Evolutionary conservation across 2,329 filamentous ascomycete genomes (phyloP), one percentile per base, ranked within the genome.

Genomic region (Monosporascus ibericus): DNA sequence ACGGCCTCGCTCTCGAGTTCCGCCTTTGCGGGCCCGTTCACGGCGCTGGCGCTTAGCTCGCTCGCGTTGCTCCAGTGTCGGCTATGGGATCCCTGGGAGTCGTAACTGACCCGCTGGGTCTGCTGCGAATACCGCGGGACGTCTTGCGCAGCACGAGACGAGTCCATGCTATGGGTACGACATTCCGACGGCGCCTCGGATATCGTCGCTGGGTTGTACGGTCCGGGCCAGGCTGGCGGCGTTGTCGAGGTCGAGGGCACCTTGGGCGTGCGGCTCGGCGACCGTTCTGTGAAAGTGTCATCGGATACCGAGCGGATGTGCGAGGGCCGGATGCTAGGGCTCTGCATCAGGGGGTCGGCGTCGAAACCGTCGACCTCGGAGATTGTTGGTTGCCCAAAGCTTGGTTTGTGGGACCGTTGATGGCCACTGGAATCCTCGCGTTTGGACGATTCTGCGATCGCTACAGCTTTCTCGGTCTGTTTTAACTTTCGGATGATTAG

Each of bases 401-500:
- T 65, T 22, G 67, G 67, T 56, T 71, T 72, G 11, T 66, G 64
- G 15, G 70, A 65, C 6, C 64, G 67, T 9, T 65, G 56, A 11
- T 67, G 61, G 20, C 62, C 62, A 52, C 61, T 62, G 11, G 65
- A 66, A 11, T 68, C 67, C 17, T 65, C 64, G 49, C 63, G 69
- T 3, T 68, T 69, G 3, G 71, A 70, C 30, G 65, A 66, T 47
- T 63, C 65, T 17, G 64, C 63, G 25, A 65, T 66, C 47, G 71
- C 64, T 7, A 73, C 68, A 6, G 68, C 69, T 27, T 65, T 66
- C 58, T 75, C 71, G 20, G 77, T 73, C 42, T 67, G 72, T 53
- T 72, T 79, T 17, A 83, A 70, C 9, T 74, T 75, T 1, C 75
- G 71, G 46, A 83, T 69, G 47, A 83, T 73, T 48, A 80, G 65